A percentile compares a stretch with the other conserved stretches of the same genome.
Conservation (phyloP, 352 stramenopile species). For the Thalassiosira hispida region DNA sequence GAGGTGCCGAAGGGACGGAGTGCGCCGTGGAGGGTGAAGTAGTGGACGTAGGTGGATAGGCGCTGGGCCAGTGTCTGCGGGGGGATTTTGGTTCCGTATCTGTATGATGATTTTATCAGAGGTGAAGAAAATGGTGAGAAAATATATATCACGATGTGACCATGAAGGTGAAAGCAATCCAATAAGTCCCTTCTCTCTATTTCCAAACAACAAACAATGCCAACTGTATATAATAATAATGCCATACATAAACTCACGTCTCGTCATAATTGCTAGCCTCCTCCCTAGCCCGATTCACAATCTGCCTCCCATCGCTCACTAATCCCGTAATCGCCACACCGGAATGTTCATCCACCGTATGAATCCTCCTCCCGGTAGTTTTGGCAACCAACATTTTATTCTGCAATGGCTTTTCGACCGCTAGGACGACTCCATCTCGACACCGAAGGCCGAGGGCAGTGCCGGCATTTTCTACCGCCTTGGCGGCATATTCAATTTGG, state of each 20-base stretch:
- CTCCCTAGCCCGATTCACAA: constrained; percentile 94
- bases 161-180: not conserved
- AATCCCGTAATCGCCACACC: constrained; percentile 95
- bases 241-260: constrained; percentile 60
- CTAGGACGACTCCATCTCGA: constrained; percentile 96
- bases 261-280: constrained; percentile 95
- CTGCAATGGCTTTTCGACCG: constrained; percentile 94
- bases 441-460: constrained; percentile 98
- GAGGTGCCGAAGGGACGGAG: constrained; percentile 96
- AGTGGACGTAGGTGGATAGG: constrained; percentile 97
- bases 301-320: constrained; percentile 93
- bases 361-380: constrained; percentile 71
- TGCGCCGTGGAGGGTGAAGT: constrained; percentile 98
- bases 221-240: constrained; percentile 5
- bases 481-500: constrained; percentile 98
- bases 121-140: not conserved
- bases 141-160: not conserved
- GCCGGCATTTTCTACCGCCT: constrained; percentile 97
- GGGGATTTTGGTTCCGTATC: constrained; percentile 93
- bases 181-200: not conserved
- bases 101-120: constrained; percentile 13
- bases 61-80: constrained; percentile 93
- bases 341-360: constrained; percentile 90
- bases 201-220: not conserved
- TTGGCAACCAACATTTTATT: constrained; percentile 82